Conservation (phyloP, 495 filamentous ascomycete species). For the Hamigera avellanea region DNA sequence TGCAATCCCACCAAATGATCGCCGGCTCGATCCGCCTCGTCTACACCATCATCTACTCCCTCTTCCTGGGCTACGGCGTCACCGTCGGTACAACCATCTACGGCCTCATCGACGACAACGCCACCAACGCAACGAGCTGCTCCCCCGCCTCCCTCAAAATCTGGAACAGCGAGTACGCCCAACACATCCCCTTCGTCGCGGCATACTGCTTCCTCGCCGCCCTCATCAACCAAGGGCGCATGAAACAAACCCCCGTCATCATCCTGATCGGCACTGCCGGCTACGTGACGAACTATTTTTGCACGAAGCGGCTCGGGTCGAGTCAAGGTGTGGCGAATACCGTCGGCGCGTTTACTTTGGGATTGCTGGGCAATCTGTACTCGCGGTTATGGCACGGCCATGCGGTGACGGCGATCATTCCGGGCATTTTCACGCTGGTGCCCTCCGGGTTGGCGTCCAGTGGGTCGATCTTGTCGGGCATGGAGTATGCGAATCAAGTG, state of each 20-base stretch:
- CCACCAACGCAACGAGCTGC: slow-evolving; percentile 60
- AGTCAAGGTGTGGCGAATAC: slow-evolving; percentile 75
- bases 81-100: slow-evolving; percentile 85
- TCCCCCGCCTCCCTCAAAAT: slow-evolving; percentile 26
- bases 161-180: slow-evolving; percentile 19
- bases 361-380: slow-evolving; percentile 76
- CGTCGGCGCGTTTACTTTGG: slow-evolving; percentile 70
- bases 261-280: slow-evolving; percentile 63
- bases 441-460: slow-evolving; percentile 73
- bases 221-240: slow-evolving; percentile 83
- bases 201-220: slow-evolving; percentile 47
- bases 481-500: slow-evolving; percentile 69
- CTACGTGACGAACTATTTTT: slow-evolving; percentile 75
- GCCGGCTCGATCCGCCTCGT: slow-evolving; percentile 92
- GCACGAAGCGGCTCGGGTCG: slow-evolving; percentile 51
- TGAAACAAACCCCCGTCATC: slow-evolving; percentile 81
- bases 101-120: slow-evolving; percentile 61
- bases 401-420: slow-evolving; percentile 73
- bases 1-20: slow-evolving; percentile 73
- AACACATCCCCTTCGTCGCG: slow-evolving; percentile 37
- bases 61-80: slow-evolving; percentile 87
- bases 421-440: slow-evolving; percentile 85
- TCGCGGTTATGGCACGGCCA: slow-evolving; percentile 67
- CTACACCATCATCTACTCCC: slow-evolving; percentile 83
- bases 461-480: slow-evolving; percentile 64